Conservation (phyloP, 768 basidiomycete genomes). For the Collybia nuda region DNA sequence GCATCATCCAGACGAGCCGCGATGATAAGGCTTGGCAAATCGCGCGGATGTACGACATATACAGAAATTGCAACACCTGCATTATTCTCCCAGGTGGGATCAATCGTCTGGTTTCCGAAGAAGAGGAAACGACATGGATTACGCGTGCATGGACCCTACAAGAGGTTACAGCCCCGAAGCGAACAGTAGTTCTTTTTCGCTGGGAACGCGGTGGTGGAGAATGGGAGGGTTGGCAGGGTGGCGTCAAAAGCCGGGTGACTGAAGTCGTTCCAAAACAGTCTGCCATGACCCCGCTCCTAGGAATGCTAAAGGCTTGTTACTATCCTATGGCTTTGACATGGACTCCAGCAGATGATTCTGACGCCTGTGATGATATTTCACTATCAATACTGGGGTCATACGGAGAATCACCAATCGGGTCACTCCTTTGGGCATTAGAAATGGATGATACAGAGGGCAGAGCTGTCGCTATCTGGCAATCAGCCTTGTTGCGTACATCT, state of each 20-base stretch:
- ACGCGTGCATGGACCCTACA: constrained; percentile 1
- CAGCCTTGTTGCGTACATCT: background rate
- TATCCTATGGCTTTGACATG: too few relatives aligned
- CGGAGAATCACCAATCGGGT: too few relatives aligned
- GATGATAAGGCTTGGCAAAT: constrained; percentile 3
- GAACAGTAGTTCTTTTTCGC: background rate
- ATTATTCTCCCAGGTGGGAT: constrained; percentile 1
- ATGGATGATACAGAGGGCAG: too few relatives aligned
- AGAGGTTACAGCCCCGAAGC: background rate
- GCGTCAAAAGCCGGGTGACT: too few relatives aligned
- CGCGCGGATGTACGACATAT: constrained; percentile 1
- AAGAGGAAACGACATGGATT: constrained; percentile 2
- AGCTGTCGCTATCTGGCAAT: background rate
- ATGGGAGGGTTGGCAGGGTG: too few relatives aligned
- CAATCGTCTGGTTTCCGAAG: background rate
- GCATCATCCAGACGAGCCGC: background rate
- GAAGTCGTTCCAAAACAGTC: background rate
- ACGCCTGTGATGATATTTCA: too few relatives aligned
- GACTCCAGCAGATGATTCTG: too few relatives aligned
- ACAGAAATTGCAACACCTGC: background rate
- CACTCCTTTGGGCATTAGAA: too few relatives aligned
- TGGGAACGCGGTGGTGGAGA: background rate
- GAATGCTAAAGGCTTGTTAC: too few relatives aligned
- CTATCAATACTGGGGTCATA: too few relatives aligned
- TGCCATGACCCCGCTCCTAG: background rate